Evolutionary conservation across 1,139 yeast genomes (phyloP).

Genomic region (Yarrowia galli): DNA sequence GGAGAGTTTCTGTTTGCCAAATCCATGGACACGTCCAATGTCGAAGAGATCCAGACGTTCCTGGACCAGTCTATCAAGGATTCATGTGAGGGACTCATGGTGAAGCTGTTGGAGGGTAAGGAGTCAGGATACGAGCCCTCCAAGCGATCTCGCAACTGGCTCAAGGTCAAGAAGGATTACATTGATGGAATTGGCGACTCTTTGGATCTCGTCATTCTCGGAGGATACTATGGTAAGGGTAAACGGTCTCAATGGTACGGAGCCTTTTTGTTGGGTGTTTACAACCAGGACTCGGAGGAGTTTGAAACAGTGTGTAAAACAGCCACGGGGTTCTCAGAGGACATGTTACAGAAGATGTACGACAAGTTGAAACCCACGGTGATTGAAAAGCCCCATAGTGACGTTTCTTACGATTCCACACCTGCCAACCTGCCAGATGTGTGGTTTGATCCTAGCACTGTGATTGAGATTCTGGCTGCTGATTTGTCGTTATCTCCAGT

Average conservation of each 20-base stretch:
- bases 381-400: conserved; percentile 69
- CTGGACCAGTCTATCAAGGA: conserved; percentile 89
- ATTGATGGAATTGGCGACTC: conserved; percentile 96
- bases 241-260: conserved; percentile 96
- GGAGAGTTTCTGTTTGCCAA: conserved; percentile 89
- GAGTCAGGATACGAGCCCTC: conserved; percentile 94
- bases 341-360: conserved; percentile 67
- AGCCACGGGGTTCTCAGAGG: conserved; percentile 97
- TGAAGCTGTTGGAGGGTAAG: conserved; percentile 79
- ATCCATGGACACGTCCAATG: conserved; percentile 70
- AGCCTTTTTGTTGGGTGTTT: conserved; percentile 88
- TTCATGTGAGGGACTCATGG: conserved; percentile 96
- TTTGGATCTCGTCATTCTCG: conserved; percentile 88
- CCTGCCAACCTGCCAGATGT: conserved; percentile 76
- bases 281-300: conserved; percentile 88
- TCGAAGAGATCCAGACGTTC: conserved; percentile 79
- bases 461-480: conserved; percentile 94
- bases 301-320: conserved; percentile 95
- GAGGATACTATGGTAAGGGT: conserved; percentile 94
- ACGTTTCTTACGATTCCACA: conserved; percentile 69
- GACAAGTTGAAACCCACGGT: conserved; percentile 73
- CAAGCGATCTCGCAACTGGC: conserved; percentile 93
- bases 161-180: conserved; percentile 92
- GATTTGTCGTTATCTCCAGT: conserved; percentile 92
- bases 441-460: conserved; percentile 89